phyloP scores from a whole-genome alignment of 129 eudicot species.

The Dittrichia graveolens region DNA sequence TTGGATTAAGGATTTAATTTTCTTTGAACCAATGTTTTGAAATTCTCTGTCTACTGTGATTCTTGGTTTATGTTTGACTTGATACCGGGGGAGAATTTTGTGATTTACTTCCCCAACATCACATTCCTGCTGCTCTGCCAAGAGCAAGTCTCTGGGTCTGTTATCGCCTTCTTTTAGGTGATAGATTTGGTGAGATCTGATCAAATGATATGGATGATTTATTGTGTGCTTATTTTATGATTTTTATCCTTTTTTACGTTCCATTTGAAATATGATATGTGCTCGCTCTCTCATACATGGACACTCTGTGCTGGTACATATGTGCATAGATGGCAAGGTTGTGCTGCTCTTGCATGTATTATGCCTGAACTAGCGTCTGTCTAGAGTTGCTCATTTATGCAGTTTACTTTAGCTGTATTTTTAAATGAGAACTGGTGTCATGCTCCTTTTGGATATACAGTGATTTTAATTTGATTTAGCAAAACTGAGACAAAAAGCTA shows the following conservation, averaged over 20 bases:
- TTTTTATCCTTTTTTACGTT: background rate
- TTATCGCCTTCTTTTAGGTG: slow-evolving; percentile 3
- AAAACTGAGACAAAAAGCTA: no score
- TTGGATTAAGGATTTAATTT: slow-evolving; percentile 38
- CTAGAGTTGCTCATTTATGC: background rate
- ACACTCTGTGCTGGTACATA: background rate
- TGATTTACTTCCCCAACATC: slow-evolving; percentile 37
- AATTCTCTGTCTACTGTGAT: slow-evolving; percentile 21
- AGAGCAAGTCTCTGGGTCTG: background rate
- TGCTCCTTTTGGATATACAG: no score
- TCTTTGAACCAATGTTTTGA: slow-evolving; percentile 34
- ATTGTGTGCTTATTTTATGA: slow-evolving; percentile 19
- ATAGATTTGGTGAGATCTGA: slow-evolving; percentile 21
- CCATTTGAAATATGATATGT: background rate
- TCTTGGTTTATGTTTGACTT: slow-evolving; percentile 26
- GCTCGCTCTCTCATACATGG: background rate
- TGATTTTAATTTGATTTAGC: no score
- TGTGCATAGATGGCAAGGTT: background rate
- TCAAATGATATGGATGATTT: slow-evolving; percentile 24
- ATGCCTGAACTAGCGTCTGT: no score
- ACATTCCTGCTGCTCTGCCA: slow-evolving; percentile 24
- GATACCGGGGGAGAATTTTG: slow-evolving; percentile 39
- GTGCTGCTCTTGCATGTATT: background rate
- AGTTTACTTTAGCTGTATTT: background rate
- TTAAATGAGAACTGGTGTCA: no score